A percentile compares a stretch with the other conserved stretches of the same genome.
Evolutionary conservation across 331 rosid species (phyloP).

Genomic region (Erythrophleum ivorense): DNA sequence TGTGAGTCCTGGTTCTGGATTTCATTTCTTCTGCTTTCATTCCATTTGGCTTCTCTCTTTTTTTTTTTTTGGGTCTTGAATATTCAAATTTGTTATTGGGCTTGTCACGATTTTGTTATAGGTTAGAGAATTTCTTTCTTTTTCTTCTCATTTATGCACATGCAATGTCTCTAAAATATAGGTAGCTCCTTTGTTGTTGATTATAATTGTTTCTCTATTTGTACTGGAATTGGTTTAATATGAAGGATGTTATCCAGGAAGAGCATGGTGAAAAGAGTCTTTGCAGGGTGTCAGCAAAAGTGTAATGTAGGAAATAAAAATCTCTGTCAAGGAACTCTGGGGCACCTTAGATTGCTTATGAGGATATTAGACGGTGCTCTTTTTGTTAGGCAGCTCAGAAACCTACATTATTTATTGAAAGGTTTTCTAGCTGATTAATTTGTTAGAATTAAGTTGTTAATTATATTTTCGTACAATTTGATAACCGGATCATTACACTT

Average conservation of each 20-base stretch:
- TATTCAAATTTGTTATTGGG: background rate
- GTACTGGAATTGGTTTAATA: background rate
- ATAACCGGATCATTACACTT: background rate
- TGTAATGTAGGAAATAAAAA: constrained; percentile 3
- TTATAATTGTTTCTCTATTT: background rate
- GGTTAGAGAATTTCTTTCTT: background rate
- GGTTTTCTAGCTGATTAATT: background rate
- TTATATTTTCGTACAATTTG: background rate
- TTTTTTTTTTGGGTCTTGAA: background rate
- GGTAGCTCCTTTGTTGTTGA: background rate
- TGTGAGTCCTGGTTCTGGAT: constrained; percentile 41
- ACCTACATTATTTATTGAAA: background rate
- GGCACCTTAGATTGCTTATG: background rate
- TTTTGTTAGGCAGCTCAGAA: background rate
- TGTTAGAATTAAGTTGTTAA: background rate
- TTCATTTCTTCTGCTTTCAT: background rate
- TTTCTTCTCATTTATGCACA: background rate
- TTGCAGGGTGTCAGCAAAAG: background rate
- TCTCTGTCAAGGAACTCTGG: background rate
- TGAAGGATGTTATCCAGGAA: background rate
- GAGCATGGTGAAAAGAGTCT: background rate
- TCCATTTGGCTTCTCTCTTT: background rate
- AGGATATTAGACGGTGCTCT: background rate
- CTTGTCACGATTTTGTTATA: background rate
- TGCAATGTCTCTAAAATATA: background rate